phyloP scores from a whole-genome alignment of 805 yeast genomes.

The Starmerella khaoyaiensis region DNA sequence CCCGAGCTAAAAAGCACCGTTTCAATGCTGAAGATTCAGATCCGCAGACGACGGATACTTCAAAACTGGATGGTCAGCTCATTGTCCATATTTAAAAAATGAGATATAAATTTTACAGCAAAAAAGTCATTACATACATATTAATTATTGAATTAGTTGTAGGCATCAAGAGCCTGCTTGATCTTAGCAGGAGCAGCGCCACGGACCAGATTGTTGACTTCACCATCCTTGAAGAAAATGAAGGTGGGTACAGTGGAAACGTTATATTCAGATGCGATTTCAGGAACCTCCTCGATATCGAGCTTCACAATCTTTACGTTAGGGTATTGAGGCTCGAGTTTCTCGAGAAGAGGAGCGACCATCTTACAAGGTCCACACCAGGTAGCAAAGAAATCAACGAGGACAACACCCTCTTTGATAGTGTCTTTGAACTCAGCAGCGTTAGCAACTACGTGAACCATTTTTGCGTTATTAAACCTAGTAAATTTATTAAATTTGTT shows the following conservation, averaged over 20 bases:
- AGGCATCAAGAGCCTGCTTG: conserved; percentile 52
- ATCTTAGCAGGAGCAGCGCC: conserved; percentile 66
- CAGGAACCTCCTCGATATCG: conserved; percentile 75
- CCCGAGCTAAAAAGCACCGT: conserved; percentile 1
- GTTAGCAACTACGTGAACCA: conserved; percentile 42
- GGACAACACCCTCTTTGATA: conserved; percentile 60
- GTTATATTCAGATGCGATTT: conserved; percentile 57
- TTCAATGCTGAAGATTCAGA: not conserved
- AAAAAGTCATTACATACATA: not conserved
- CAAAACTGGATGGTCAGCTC: not conserved
- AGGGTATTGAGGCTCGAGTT: conserved; percentile 40
- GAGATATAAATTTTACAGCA: not conserved
- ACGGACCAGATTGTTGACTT: conserved; percentile 62
- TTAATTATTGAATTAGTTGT: no score
- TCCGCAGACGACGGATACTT: not conserved
- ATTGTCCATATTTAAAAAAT: conserved; percentile 1
- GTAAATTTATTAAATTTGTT: no score
- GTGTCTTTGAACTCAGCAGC: conserved; percentile 54
- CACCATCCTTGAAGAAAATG: conserved; percentile 70
- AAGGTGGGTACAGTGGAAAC: conserved; percentile 57
- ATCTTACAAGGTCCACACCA: conserved; percentile 99
- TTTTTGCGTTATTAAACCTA: no score
- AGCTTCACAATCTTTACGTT: conserved; percentile 71
- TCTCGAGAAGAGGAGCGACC: conserved; percentile 85
- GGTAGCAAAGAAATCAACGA: conserved; percentile 90